phyloP scores from a whole-genome alignment of 1,284 basidiomycete genomes.

The Trichosporon ovoides region DNA sequence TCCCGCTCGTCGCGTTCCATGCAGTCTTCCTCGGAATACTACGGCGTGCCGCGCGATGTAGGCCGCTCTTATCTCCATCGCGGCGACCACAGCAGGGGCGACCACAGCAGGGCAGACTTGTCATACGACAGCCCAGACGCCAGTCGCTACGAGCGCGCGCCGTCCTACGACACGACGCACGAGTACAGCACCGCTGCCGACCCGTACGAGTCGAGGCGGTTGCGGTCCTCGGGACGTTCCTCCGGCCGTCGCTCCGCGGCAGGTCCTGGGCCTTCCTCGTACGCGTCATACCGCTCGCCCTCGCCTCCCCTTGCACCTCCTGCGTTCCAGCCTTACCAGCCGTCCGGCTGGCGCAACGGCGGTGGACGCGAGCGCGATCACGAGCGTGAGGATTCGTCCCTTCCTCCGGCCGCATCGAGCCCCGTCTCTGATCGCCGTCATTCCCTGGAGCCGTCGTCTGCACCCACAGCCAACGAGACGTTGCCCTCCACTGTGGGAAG shows the following conservation, averaged over 20 bases:
- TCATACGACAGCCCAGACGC: constrained; percentile 11
- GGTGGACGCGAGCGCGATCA: neutral
- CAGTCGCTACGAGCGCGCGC: constrained; percentile 5
- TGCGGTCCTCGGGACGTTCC: constrained; percentile 2
- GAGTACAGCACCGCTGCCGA: neutral
- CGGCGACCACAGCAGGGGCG: constrained; percentile 3
- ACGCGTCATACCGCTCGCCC: constrained; percentile 10
- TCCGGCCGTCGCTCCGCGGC: neutral
- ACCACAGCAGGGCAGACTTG: constrained; percentile 6
- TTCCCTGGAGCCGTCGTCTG: constrained; percentile 8
- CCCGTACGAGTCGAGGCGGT: neutral
- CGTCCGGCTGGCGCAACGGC: constrained; percentile 8
- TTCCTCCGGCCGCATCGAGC: constrained; percentile 8
- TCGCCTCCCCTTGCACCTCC: constrained; percentile 8
- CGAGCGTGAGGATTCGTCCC: neutral
- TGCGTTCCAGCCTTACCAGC: constrained; percentile 11
- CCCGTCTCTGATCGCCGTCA: constrained; percentile 9
- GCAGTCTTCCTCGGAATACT: constrained; percentile 11
- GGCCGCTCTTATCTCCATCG: constrained; percentile 22
- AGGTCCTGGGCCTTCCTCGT: constrained; percentile 5
- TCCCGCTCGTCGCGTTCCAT: neutral
- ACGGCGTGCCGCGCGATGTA: constrained; percentile 16
- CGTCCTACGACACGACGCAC: constrained; percentile 10
- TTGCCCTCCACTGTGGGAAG: constrained; percentile 9
- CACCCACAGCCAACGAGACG: neutral